These are phyloP conservation scores for Centaurea solstitialis DNA, from an alignment of 129 eudicot genomes.

Conservation along the genomic window DNA sequence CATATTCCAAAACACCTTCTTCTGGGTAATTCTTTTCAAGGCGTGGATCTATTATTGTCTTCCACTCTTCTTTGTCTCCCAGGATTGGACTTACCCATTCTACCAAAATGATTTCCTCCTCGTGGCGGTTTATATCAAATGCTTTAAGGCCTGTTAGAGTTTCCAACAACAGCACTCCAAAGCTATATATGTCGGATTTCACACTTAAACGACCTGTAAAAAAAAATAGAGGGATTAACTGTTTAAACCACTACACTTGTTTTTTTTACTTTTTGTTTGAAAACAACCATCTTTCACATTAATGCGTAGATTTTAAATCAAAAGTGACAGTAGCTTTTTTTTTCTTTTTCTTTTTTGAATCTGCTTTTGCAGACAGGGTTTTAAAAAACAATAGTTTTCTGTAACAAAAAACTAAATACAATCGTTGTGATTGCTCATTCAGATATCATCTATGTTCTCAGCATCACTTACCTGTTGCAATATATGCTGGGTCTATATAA, in stretches of 20 bases:
- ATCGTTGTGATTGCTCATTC: not conserved
- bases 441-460: not conserved
- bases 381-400: no score
- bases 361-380: no score
- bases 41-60: conserved; percentile 24
- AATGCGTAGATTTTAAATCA: no score
- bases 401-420: no score
- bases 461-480: conserved; percentile 2
- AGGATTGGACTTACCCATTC: not conserved
- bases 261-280: no score
- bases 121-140: not conserved
- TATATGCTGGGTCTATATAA: conserved; percentile 20
- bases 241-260: no score
- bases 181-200: conserved; percentile 31
- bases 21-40: conserved; percentile 18
- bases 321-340: no score
- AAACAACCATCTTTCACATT: no score
- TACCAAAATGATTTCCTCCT: not conserved
- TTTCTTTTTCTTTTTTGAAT: no score
- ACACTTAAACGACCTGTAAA: conserved; percentile 13
- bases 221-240: not conserved
- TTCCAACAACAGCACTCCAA: conserved; percentile 30
- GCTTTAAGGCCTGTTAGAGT: conserved; percentile 15
- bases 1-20: conserved; percentile 2
- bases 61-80: not conserved